Evolutionary conservation across 768 basidiomycete species (phyloP).

Genomic region (Crassisporium funariophilum): DNA sequence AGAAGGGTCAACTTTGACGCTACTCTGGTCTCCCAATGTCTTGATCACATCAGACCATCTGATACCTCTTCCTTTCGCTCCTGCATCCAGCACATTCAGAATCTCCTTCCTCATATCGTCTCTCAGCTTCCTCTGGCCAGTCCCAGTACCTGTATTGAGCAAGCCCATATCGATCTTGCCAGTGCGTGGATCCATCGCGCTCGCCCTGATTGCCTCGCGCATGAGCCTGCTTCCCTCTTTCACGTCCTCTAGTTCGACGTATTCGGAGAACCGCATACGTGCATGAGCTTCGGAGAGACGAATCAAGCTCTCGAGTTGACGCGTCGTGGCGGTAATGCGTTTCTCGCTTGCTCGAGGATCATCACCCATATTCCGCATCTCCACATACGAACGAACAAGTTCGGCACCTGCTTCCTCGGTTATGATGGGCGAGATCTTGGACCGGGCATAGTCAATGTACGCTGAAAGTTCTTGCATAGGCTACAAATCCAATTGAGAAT

Average conservation of each 20-base stretch:
- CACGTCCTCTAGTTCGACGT: conserved; percentile 86
- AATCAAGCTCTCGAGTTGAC: conserved; percentile 97
- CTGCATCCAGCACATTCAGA: conserved; percentile 59
- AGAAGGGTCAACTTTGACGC: conserved; percentile 70
- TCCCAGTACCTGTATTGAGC: conserved; percentile 90
- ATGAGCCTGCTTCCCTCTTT: conserved; percentile 92
- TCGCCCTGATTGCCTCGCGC: conserved; percentile 93
- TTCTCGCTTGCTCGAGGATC: conserved; percentile 89
- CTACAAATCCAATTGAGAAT: conserved; percentile 38
- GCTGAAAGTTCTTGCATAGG: conserved; percentile 89
- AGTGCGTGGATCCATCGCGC: conserved; percentile 93
- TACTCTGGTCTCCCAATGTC: conserved; percentile 81
- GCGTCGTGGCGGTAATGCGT: conserved; percentile 96
- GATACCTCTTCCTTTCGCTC: conserved; percentile 57
- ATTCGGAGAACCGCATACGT: conserved; percentile 89
- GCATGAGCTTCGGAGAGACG: conserved; percentile 96
- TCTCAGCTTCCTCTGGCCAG: conserved; percentile 80
- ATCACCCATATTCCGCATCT: conserved; percentile 89
- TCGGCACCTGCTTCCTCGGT: conserved; percentile 84
- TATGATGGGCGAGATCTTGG: conserved; percentile 82
- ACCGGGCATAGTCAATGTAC: conserved; percentile 92
- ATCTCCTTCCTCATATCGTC: conserved; percentile 92
- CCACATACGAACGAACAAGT: conserved; percentile 88
- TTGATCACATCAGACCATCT: conserved; percentile 85
- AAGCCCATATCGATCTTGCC: conserved; percentile 98